Evolutionary conservation across 306 rosid genomes (phyloP), one percentile per base, ranked within the genome.

Genomic region (Astragalus glycyphyllos): DNA sequence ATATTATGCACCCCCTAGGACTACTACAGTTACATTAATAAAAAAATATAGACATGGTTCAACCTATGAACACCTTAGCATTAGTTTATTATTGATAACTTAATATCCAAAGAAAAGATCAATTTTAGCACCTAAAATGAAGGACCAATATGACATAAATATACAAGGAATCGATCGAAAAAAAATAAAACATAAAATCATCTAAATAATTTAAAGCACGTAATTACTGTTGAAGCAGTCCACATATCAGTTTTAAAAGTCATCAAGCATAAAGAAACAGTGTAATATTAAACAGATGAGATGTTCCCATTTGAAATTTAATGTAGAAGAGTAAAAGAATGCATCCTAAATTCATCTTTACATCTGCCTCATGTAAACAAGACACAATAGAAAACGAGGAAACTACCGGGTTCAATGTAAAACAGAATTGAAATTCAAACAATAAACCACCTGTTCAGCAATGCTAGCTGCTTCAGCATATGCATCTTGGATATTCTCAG

Each of bases 401-500:
- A 72, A 72, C 15, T 37, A 38, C 4, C 70, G 65, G 31, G 67
- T 23, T 60, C 68, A 66, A 50, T 20, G 45, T 50, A 61, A 41
- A 45, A 60, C 48, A 45, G 14, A 61, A 7, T 41, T 49, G 69
- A 65, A 81, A 54, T 48, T 62, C 57, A 73, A 81, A 59, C 34
- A 8, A 56, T 20, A 68, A 40, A 68, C n/a, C 69, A 90, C 98
- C 98, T 93, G 98, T 80, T 93, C 98, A 15, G 98, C 98, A 69
- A 93, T 86, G 86, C 98, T 87, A 66, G 98, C 98, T 47, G 98
- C 98, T 87, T 93, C 98, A 66, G 98, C 98, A 85, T 93, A 93
- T 63, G 98, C 98, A 79, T 93, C 98, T 84, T 93, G 98, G 85
- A 93, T 93, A 80, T 87, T 93, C 84, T 93, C 98, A 42, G 98